A percentile compares a stretch with the other conserved stretches of the same genome.
Evolutionary conservation across 1,139 yeast genomes (phyloP).

Genomic region (Suzukiozyma palmioleophila): DNA sequence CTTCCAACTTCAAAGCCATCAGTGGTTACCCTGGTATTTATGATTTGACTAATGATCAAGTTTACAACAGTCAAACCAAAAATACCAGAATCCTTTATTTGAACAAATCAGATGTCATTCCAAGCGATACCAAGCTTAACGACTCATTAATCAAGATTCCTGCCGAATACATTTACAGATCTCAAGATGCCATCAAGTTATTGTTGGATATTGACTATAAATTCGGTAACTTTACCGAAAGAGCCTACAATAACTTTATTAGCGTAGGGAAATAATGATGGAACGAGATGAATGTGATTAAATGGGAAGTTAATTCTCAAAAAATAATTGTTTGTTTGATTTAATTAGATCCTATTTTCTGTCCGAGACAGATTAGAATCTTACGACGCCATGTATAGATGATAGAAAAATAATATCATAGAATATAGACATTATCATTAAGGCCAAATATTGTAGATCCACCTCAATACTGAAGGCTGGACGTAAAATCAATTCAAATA

Average conservation of each 20-base stretch:
- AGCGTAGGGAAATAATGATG: slow-evolving; percentile 15
- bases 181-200: slow-evolving; percentile 58
- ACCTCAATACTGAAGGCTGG: too few relatives aligned
- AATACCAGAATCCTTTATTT: slow-evolving; percentile 36
- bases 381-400: slow-evolving; percentile 3
- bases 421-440: slow-evolving; percentile 2
- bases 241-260: slow-evolving; percentile 48
- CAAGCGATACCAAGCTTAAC: slow-evolving; percentile 18
- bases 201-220: slow-evolving; percentile 61
- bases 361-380: not conserved
- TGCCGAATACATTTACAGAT: slow-evolving; percentile 52
- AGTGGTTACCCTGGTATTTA: slow-evolving; percentile 48
- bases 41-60: slow-evolving; percentile 46
- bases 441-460: too few relatives aligned
- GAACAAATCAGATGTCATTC: slow-evolving; percentile 28
- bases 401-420: slow-evolving; percentile 3
- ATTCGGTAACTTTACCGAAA: slow-evolving; percentile 52
- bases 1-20: slow-evolving; percentile 42
- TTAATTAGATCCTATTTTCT: not conserved
- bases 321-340: not conserved
- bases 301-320: too few relatives aligned
- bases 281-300: not conserved
- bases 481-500: too few relatives aligned
- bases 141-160: slow-evolving; percentile 42
- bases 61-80: slow-evolving; percentile 31